Evolutionary conservation across 305 asterid genomes (phyloP), one percentile per base, ranked within the genome.

Genomic region (Ajuga reptans): DNA sequence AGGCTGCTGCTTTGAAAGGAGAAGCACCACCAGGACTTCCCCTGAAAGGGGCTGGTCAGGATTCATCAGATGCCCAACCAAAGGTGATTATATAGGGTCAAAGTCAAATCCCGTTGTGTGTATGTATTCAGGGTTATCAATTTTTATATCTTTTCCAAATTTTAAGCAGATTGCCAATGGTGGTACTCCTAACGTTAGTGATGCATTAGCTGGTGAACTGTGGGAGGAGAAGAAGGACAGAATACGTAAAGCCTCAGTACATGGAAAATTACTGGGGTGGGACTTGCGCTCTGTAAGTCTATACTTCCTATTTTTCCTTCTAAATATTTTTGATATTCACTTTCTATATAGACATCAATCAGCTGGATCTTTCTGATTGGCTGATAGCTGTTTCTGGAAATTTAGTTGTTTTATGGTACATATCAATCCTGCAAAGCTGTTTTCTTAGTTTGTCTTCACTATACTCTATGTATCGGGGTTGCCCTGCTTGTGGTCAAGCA

Each of bases 11-110:
- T 78, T 81, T 94, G 86, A 94, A 94, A 86, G 99, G 99, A 71
- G 99, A 91, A 87, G 98, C 99, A 78, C 99, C 99, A 64, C 89
- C 98, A 43, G 99, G 99, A 60, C 96, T 94, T 67, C 99, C 99
- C 64, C 76, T 91, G 79, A 94, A 91, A 85, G 96, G 99, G 68
- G 97, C 96, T 76, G 99, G 99, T 63, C 99, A 94, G 89, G 97
- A 87, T 77, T 90, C 98, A 59, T 86, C 97, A 60, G 97, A 89
- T 84, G 95, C 91, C 36, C 89, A 83, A 64, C 91, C 90, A 50
- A 79, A 89, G 95, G 99, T 91, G 77, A 76, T 49, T 51, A 63
- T 56, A 64, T 56, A 61, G 71, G 64, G 71, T 69, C 55, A 66
- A 74, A 55, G 51, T 66, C 55, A 33, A 69, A 31, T 61, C 29